These are phyloP conservation scores for Penstemon newberryi DNA, from an alignment of 257 asterid species.

Conservation along the genomic window DNA sequence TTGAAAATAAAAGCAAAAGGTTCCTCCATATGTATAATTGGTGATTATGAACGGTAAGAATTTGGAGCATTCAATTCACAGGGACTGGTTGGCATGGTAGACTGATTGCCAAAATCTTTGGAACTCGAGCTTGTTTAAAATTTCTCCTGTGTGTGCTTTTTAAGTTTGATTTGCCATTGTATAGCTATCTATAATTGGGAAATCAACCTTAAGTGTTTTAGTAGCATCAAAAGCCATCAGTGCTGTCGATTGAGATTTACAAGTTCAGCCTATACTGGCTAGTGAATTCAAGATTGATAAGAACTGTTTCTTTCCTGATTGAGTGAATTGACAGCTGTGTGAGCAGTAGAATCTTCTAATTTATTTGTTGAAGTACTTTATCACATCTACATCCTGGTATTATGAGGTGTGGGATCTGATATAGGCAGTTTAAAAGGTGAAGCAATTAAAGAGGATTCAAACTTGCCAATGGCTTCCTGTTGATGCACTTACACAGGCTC, in stretches of 20 bases:
- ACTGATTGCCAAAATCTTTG: constrained; percentile 3
- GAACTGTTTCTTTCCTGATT: not conserved
- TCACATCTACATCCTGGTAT: constrained; percentile 11
- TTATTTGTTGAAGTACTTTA: not conserved
- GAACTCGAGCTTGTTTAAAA: constrained; percentile 8
- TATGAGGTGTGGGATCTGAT: constrained; percentile 10
- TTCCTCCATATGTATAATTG: constrained; percentile 2
- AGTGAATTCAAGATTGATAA: not conserved
- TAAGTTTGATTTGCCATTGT: constrained; percentile 20
- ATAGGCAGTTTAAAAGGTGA: not conserved
- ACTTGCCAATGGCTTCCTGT: constrained; percentile 3
- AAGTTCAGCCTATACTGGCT: not conserved
- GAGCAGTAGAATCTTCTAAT: not conserved
- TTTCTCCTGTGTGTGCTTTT: constrained; percentile 1
- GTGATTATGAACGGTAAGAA: not conserved
- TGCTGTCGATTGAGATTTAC: constrained; percentile 14
- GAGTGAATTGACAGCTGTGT: constrained; percentile 17
- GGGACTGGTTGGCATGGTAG: not conserved
- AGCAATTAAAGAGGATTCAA: constrained; percentile 3
- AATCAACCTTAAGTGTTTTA: constrained; percentile 4
- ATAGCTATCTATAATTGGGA: constrained; percentile 10
- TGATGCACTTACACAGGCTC: not conserved
- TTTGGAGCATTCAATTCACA: not conserved
- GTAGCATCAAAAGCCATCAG: constrained; percentile 12
- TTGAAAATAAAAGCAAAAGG: not conserved